Conservation (phyloP, 192 early-diverging fungal genomes). For the Backusella psychrophila region DNA sequence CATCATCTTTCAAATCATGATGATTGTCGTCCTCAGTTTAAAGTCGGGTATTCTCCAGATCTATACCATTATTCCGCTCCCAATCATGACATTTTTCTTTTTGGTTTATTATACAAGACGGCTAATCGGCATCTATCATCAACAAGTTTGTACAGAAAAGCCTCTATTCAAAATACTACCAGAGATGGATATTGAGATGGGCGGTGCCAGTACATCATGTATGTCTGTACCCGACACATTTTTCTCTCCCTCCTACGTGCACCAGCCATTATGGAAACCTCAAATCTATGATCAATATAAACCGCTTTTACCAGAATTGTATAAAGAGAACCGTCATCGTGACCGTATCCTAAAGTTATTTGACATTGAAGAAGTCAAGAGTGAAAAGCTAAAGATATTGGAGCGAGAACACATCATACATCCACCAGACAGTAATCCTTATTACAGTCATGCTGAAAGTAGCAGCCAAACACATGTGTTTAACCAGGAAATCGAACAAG, state of each 20-base stretch:
- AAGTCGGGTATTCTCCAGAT: constrained; percentile 40
- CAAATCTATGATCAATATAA: background rate
- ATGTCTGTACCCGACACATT: background rate
- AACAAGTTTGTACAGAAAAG: background rate
- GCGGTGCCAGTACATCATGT: no score
- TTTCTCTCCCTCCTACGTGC: background rate
- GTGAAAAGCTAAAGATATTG: background rate
- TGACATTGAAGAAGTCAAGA: background rate
- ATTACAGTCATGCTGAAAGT: background rate
- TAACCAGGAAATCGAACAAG: background rate
- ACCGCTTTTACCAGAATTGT: background rate
- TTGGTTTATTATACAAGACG: constrained; percentile 2
- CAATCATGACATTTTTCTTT: constrained; percentile 14
- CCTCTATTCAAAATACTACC: background rate
- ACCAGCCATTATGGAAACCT: constrained; percentile 8
- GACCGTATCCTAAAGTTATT: constrained; percentile 3
- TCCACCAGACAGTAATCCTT: background rate
- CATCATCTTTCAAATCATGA: constrained; percentile 65
- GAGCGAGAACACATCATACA: background rate
- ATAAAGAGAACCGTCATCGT: background rate
- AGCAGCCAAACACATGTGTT: background rate
- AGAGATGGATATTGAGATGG: background rate
- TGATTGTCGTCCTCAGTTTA: constrained; percentile 62
- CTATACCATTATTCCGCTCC: constrained; percentile 57
- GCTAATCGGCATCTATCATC: background rate